These are phyloP conservation scores for Suhomyces yuchorum DNA, from an alignment of 1,139 yeast genomes.

Conservation along the genomic window DNA sequence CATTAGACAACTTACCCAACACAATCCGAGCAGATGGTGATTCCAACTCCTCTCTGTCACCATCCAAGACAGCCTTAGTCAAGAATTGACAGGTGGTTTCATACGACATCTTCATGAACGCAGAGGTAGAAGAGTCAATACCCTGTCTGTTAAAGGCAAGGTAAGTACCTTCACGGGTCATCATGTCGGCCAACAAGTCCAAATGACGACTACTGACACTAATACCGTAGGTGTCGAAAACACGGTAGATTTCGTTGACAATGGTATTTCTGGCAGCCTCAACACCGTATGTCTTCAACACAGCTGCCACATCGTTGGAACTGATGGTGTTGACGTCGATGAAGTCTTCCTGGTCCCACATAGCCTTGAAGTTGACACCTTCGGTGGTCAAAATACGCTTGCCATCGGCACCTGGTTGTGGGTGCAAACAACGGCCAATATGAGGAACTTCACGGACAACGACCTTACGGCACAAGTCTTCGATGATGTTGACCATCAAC, in stretches of 20 bases:
- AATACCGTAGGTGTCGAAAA: conserved; percentile 95
- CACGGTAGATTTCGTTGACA: conserved; percentile 93
- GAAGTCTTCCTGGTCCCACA: conserved; percentile 98
- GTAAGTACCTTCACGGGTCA: conserved; percentile 98
- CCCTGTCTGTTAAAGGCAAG: conserved; percentile 98
- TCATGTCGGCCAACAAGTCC: conserved; percentile 96
- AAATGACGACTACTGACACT: conserved; percentile 91
- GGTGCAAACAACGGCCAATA: conserved; percentile 92
- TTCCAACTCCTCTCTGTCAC: conserved; percentile 84
- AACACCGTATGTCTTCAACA: conserved; percentile 90
- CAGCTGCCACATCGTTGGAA: conserved; percentile 92
- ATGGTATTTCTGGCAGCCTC: conserved; percentile 98
- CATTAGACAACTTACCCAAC: conserved; percentile 84
- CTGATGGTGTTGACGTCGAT: conserved; percentile 84
- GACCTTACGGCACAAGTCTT: conserved; percentile 83
- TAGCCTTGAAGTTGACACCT: conserved; percentile 95
- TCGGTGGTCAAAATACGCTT: conserved; percentile 86
- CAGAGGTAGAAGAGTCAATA: conserved; percentile 91
- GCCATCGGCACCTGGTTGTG: conserved; percentile 60
- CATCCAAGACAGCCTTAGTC: conserved; percentile 93
- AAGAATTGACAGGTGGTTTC: conserved; percentile 98
- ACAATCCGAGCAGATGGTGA: conserved; percentile 96
- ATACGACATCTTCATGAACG: conserved; percentile 98
- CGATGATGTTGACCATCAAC: conserved; percentile 96
- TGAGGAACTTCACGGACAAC: conserved; percentile 92